Evolutionary conservation across 305 asterid genomes (phyloP).

Genomic region (Solanum hybrid): DNA sequence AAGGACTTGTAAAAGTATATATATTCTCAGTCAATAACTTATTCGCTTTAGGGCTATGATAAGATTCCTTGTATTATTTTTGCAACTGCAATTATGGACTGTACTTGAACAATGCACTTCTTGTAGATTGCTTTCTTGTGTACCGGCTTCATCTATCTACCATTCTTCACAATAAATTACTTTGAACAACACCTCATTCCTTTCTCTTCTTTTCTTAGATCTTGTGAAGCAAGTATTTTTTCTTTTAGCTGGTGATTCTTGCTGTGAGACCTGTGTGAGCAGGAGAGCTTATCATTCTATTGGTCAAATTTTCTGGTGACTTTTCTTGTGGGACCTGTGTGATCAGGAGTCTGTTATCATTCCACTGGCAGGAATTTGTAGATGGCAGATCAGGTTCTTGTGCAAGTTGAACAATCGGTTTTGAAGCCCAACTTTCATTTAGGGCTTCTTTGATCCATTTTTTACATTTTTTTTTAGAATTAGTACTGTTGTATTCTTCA

Average conservation of each 20-base stretch:
- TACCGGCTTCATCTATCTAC: neutral
- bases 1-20: neutral
- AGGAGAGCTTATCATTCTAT: neutral
- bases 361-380: neutral
- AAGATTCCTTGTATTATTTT: neutral
- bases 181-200: neutral
- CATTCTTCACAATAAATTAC: neutral
- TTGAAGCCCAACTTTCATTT: neutral
- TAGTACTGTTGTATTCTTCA: neutral
- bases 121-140: neutral
- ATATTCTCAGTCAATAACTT: neutral
- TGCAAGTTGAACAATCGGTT: neutral
- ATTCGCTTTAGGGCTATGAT: neutral
- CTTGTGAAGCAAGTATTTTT: neutral
- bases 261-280: neutral
- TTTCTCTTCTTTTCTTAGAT: neutral
- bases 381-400: neutral
- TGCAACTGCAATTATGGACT: neutral
- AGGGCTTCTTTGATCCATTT: neutral
- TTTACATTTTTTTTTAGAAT: too few relatives aligned
- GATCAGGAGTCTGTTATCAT: neutral
- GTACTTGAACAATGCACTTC: neutral
- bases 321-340: neutral
- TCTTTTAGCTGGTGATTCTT: neutral
- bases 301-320: neutral